phyloP scores from a whole-genome alignment of 352 stramenopile species.

The Pythium monospermum region DNA sequence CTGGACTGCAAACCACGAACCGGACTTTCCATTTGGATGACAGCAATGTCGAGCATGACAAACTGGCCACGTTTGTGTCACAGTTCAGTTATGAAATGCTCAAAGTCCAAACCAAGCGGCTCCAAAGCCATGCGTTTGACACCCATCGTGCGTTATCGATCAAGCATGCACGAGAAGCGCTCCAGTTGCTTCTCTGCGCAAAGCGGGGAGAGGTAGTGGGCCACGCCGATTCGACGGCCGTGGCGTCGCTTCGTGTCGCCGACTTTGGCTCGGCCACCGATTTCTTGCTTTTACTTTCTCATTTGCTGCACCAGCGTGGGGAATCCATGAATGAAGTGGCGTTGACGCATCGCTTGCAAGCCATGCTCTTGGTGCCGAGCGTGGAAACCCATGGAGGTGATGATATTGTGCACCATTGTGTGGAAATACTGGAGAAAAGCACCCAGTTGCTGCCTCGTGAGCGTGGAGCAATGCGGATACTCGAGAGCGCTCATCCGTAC shows the following conservation, averaged over 20 bases:
- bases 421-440: conserved; percentile 26
- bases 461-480: conserved; percentile 37
- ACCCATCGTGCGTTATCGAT: conserved; percentile 51
- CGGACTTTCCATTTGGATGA: conserved; percentile 49
- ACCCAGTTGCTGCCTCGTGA: conserved; percentile 27
- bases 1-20: conserved; percentile 22
- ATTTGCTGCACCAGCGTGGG: conserved; percentile 22
- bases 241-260: no score
- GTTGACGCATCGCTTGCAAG: conserved; percentile 17
- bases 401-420: conserved; percentile 19
- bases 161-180: conserved; percentile 43
- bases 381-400: no score
- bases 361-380: background rate
- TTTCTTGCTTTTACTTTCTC: conserved; percentile 37
- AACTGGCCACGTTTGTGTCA: conserved; percentile 49
- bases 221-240: no score
- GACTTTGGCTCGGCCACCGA: conserved; percentile 33
- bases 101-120: conserved; percentile 50
- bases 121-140: conserved; percentile 63
- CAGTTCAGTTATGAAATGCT: conserved; percentile 60
- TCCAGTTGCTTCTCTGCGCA: conserved; percentile 37
- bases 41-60: conserved; percentile 50
- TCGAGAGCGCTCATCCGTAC: conserved; percentile 78
- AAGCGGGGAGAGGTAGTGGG: no score
- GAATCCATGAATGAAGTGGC: conserved; percentile 15